Percentiles rank a stretch among this genome's conserved stretches.
Conservation (phyloP, 768 basidiomycete species). For the Rhodosporidiobolus sp. region DNA sequence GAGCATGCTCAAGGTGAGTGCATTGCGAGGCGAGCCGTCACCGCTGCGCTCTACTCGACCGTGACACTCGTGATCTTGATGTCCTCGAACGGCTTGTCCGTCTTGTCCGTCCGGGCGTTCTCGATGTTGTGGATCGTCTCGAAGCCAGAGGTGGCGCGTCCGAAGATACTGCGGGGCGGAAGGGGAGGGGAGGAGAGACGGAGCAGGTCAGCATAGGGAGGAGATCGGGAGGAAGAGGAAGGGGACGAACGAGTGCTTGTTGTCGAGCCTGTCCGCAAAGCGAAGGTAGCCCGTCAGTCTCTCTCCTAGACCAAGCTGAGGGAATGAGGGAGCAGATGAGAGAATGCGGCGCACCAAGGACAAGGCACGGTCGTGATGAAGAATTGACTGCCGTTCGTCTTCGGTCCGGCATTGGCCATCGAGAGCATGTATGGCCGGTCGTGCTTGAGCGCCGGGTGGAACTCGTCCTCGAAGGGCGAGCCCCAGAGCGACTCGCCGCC, state of each 20-base stretch:
- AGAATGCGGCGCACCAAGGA: slow-evolving; percentile 58
- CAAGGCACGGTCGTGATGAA: slow-evolving; percentile 95
- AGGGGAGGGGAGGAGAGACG: background rate
- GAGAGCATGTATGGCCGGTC: slow-evolving; percentile 93
- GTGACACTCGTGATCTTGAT: slow-evolving; percentile 41
- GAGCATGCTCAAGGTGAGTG: too few species aligned
- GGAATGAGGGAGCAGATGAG: slow-evolving; percentile 55
- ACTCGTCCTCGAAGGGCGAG: slow-evolving; percentile 86
- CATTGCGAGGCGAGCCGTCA: background rate
- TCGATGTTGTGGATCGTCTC: slow-evolving; percentile 91
- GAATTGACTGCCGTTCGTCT: slow-evolving; percentile 93
- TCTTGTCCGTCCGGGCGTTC: slow-evolving; percentile 48
- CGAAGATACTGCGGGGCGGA: slow-evolving; percentile 82
- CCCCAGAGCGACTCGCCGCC: slow-evolving; percentile 91
- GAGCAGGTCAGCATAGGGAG: background rate
- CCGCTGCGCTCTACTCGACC: slow-evolving; percentile 18
- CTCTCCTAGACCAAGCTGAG: background rate
- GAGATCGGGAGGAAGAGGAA: background rate
- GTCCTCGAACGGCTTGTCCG: slow-evolving; percentile 46
- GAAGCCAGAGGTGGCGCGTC: slow-evolving; percentile 76
- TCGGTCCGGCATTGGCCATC: slow-evolving; percentile 75
- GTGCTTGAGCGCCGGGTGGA: slow-evolving; percentile 80
- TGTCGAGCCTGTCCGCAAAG: slow-evolving; percentile 29
- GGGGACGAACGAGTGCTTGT: slow-evolving; percentile 51
- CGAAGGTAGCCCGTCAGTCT: background rate